Evolutionary conservation across 2,329 filamentous ascomycete species (phyloP), one percentile per base, ranked within the genome.

Genomic region (Ophiostoma sp.): DNA sequence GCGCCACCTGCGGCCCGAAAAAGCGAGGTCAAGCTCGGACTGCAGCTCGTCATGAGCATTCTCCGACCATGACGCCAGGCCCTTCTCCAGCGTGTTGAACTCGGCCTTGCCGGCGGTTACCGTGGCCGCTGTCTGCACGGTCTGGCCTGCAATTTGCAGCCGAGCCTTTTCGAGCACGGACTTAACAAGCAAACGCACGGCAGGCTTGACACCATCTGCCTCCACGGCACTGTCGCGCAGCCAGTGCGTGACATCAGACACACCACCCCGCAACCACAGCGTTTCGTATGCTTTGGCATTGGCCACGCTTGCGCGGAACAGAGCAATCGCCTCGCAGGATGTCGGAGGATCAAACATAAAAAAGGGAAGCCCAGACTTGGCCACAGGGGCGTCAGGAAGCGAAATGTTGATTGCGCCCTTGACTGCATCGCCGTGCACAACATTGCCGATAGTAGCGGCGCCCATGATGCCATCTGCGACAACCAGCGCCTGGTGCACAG

Each of bases 1-100:
- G 35, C 87, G 86, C 94, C 94, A 97, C 54, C 88, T 84, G 23
- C 82, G 84, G n/a, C 91, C 88, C 0, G 86, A 83, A 75, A 97
- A 94, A 0, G 92, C 93, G 64, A 87, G 81, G 73, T 94, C 90
- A 1, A 97, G 86, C 74, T 93, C 86, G 68, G 90, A 86, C 73
- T 93, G 91, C 8, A 98, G 84, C 79, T 98, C 94, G 0, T 88
- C 85, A 77, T 98, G 94, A 0, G 92, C 92, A 31, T 83, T 83
- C 75, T 94, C 89, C 0, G 93, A 89, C 93, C 94, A 97, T 3
- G 81, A 79, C 0, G 87, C 83, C 0, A 97, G 85, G 1, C 83
- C 84, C 2, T 79, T 77, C 62, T 87, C 82, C n/a, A 96, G 81
- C 4, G 75, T 80, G 31, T 79, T 75, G 10, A 84, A 76, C 3